Evolutionary conservation across 352 stramenopile species (phyloP), one percentile per base, ranked within the genome.

Genomic region (Phytophthora palmivora): DNA sequence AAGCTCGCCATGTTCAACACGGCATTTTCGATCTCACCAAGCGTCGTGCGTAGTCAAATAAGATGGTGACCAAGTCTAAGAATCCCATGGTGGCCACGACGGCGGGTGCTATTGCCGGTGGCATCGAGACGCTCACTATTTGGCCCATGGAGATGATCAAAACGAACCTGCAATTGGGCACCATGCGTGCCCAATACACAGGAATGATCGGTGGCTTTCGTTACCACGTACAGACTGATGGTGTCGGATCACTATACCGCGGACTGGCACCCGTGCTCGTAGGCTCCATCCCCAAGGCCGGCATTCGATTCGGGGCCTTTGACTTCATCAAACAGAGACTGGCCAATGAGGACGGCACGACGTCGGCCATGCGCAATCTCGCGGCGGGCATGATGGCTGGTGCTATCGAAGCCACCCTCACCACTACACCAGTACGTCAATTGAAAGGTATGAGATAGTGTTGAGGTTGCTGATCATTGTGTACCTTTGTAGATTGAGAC

Each of bases 91-190:
- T 95, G 58, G 80, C 88, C 43, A 88, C 91, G 38, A 88, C 88
- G 16, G 83, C 88, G 14, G 90, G 90, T 33, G 82, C 87, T 19
- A 88, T 97, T 49, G 90, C 90, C n/a, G 90, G 90, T 44, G 87
- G 82, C 47, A 90, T 97, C 69, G 90, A 97, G 67, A 95, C 85
- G 34, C 75, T 90, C 32, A 84, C 74, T n/a, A 95, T 96, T 56
- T 97, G 90, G 90, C 90, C 90, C 37, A 96, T 97, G 84, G 90
- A 97, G 75, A 98, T 96, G 78, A 97, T 97, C 74, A 98, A 99
- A 85, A 97, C 91, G 57, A 92, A 97, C 71, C 72, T 97, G 58
- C 90, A 97, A 76, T 78, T 97, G 38, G 82, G 82, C 58, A 94
- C 84, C 36, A 92, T 92, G 82, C 80, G 80, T 33, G 39, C 70